Conservation (phyloP, 441 rosid genomes). For the Aleurites moluccanus region DNA sequence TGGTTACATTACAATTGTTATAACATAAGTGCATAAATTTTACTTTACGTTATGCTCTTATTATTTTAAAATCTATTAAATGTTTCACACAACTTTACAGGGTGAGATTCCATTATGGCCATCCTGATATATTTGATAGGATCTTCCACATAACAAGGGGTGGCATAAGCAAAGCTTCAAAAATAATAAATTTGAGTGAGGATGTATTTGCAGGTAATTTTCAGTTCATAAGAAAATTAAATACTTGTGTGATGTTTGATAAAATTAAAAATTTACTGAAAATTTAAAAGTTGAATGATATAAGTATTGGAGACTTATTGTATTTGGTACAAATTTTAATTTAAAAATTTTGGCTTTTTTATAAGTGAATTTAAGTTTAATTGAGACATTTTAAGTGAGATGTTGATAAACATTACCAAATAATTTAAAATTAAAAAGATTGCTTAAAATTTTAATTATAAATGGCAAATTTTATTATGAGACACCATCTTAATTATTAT, state of each 20-base stretch:
- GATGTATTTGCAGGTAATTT: conserved; percentile 84
- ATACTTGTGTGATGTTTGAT: not conserved
- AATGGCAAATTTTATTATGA: no score
- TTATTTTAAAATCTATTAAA: conserved; percentile 21
- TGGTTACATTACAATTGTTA: not conserved
- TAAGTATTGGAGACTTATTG: no score
- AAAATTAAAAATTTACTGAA: no score
- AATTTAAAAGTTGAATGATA: no score
- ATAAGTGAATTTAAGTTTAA: no score
- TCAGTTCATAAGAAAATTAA: conserved; percentile 16
- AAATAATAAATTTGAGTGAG: conserved; percentile 80
- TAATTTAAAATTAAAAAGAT: no score
- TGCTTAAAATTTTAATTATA: no score
- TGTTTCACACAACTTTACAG: conserved; percentile 42
- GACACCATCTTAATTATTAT: not conserved
- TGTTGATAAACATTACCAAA: no score
- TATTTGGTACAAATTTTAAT: no score
- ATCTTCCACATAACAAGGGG: conserved; percentile 96
- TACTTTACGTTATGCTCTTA: no score
- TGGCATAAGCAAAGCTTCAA: conserved; percentile 97
- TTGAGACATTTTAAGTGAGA: no score
- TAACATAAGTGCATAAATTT: not conserved
- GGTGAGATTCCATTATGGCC: conserved; percentile 98
- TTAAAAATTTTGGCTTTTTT: no score
- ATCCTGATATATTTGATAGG: conserved; percentile 97